phyloP scores from a whole-genome alignment of 345 rosid genomes.

The Tarenaya hassleriana region DNA sequence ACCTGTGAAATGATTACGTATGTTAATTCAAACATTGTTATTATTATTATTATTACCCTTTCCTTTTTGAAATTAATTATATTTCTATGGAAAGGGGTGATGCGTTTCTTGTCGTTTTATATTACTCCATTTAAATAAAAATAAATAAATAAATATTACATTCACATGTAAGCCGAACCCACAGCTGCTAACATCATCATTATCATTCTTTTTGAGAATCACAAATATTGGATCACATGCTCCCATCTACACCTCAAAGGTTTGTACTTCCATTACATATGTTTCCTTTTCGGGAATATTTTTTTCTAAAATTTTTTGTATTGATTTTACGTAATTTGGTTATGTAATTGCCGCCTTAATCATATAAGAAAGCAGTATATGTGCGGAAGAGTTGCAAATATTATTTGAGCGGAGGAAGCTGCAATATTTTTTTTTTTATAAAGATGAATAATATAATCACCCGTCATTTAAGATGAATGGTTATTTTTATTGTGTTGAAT shows the following conservation, averaged over 20 bases:
- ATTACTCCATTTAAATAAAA: background rate
- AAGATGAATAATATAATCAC: no score
- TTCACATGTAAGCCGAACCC: conserved; percentile 26
- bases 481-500: no score
- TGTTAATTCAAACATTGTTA: background rate
- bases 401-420: no score
- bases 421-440: no score
- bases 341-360: no score
- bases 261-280: conserved; percentile 6
- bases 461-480: no score
- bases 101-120: background rate
- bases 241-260: conserved; percentile 18
- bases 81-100: no score
- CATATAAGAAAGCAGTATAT: no score
- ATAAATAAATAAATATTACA: background rate
- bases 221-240: conserved; percentile 19
- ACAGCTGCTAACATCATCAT: conserved; percentile 11
- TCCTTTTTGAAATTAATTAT: conserved; percentile 1
- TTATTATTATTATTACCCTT: background rate
- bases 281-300: background rate
- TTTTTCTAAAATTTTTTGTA: no score
- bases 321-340: no score
- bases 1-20: conserved; percentile 15
- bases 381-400: no score
- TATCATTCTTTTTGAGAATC: background rate